Evolutionary conservation across 345 rosid genomes (phyloP), one percentile per base, ranked within the genome.

Genomic region (Eucalyptus cloeziana): DNA sequence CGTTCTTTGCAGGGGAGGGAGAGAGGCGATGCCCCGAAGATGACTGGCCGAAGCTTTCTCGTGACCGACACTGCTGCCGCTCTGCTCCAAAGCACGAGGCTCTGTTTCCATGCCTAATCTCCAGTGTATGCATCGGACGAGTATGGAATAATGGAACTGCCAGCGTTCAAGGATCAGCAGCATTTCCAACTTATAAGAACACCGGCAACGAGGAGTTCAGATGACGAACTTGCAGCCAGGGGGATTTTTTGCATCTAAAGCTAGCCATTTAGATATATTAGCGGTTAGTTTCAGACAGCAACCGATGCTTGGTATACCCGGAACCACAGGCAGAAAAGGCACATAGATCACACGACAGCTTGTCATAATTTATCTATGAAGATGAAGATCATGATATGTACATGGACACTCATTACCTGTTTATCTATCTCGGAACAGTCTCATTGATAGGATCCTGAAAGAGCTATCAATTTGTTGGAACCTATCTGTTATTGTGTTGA

Each of bases 391-490:
- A 33, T 17, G 25, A 33, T 33, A 13, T 10, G 24, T 71, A 10
- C 83, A 71, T 19, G 14, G 14, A 71, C 45, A 37, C 22, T 22
- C 2, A 52, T 71, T 21, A 37, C 27, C 83, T 2, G 8, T 71
- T 37, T 71, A 37, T 71, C 45, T 71, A 37, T 71, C 45, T 71
- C 7, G 93, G 27, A 95, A 95, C 81, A 88, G 94, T 88, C 93
- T 94, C 81, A 92, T 93, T 13, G 94, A 89, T 43, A 86, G 44
- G 62, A 93, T 95, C 86, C 96, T 96, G 3, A 91, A 88, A 86
- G 96, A 94, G 92, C 67, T 95, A 56, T 93, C 90, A 2, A 45
- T 89, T 56, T 94, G 97, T 89, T 43, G 88, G 54, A 95, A 94
- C 52, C 86, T 94, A 80, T 91, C 93, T 33, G 92, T 90, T 87